Base-by-base conservation (phyloP, 805 yeast genomes). In the Sugiyamaella smithiae region DNA sequence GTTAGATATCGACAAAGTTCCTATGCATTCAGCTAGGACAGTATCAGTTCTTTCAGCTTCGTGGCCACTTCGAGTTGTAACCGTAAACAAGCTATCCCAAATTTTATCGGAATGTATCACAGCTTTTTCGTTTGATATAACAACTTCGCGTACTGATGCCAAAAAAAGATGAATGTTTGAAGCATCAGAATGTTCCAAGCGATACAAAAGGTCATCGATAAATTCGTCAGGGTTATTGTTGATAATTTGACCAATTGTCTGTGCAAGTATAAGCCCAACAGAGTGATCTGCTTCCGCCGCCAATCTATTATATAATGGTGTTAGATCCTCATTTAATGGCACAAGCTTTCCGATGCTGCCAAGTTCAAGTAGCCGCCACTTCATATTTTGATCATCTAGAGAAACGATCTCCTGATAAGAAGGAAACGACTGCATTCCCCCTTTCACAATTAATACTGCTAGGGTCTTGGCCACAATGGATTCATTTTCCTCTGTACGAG, bases 181-280 rank as follows among this genome's bases (percentile, higher is more conserved):
- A 3, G 40, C 29, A 29, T 54, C 58, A 4, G 31, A 33, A 2
- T 51, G 50, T 12, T 45, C 50, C 38, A 72, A 55, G 36, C 60
- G 57, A 0, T 53, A 40, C 29, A 81, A 55, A 42, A 80, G 61
- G 1, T 50, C 37, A 0, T 73, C 68, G n/a, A 78, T 57, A 48
- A 73, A 71, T 3, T 53, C 60, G 1, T 61, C 57, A 5, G 72
- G 57, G 51, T 77, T 68, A 31, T 65, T 65, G 2, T 74, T 65
- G 7, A 76, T 67, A 20, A 78, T 60, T 9, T 74, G 71, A 1
- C 86, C 84, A 24, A 81, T 60, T 0, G 83, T 71, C 43, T 74
- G 72, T 1, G 84, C 76, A 1, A 84, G 73, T 19, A 77, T 76
- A 5, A 69, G 53, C 46, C 70, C 71, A 4, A 75, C 58, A 4